phyloP scores from a whole-genome alignment of 2,329 filamentous ascomycete genomes.

The Pseudomassariella vexata region DNA sequence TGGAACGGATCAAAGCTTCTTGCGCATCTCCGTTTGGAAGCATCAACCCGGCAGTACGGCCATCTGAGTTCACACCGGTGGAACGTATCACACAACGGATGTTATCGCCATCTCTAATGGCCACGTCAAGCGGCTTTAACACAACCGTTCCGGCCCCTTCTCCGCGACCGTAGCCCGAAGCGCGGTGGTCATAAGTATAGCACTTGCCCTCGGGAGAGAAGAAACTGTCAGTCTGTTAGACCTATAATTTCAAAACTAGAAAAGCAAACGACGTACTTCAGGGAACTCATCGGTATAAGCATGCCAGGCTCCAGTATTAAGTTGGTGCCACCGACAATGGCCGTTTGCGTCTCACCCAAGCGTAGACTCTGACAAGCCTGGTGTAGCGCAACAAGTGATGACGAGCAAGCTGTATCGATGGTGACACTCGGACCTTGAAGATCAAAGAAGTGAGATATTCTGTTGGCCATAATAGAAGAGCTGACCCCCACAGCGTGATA shows the following conservation, averaged over 20 bases:
- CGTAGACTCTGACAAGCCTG: slow-evolving; percentile 44
- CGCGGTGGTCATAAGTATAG: slow-evolving; percentile 7
- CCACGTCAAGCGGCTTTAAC: slow-evolving; percentile 7
- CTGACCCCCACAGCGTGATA: slow-evolving; percentile 49
- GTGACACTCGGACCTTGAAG: slow-evolving; percentile 51
- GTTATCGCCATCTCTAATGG: slow-evolving; percentile 8
- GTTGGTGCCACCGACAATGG: slow-evolving; percentile 19
- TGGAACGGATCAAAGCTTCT: slow-evolving; percentile 23
- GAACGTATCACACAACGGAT: slow-evolving; percentile 6
- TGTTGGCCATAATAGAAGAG: slow-evolving; percentile 48
- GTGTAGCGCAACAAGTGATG: slow-evolving; percentile 48
- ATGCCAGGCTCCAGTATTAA: slow-evolving; percentile 21
- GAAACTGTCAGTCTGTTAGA: background rate
- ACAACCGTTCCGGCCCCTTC: slow-evolving; percentile 7
- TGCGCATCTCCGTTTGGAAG: slow-evolving; percentile 19
- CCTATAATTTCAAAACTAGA: background rate
- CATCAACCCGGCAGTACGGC: slow-evolving; percentile 2
- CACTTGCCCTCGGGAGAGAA: slow-evolving; percentile 7
- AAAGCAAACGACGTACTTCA: background rate
- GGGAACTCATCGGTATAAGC: slow-evolving; percentile 1
- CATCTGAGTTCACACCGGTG: background rate
- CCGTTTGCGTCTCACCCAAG: slow-evolving; percentile 35
- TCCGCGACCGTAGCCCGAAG: slow-evolving; percentile 8
- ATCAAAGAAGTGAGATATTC: slow-evolving; percentile 50
- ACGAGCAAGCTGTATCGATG: slow-evolving; percentile 55